Conservation (phyloP, 2,329 filamentous ascomycete species). For the Periconia digitata region DNA sequence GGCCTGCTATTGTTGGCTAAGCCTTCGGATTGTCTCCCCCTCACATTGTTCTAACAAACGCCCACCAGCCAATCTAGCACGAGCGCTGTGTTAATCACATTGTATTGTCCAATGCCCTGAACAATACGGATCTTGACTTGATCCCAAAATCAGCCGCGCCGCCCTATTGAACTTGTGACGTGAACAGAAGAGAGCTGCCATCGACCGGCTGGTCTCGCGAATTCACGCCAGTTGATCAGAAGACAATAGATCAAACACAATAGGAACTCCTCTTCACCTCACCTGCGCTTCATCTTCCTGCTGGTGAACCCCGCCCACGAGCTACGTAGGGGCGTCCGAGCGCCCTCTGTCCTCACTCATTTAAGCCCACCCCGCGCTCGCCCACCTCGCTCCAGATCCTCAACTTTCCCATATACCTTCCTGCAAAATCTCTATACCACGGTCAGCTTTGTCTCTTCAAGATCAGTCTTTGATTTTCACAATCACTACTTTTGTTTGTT, state of each 20-base stretch:
- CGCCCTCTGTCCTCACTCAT: constrained; percentile 3
- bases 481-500: background rate
- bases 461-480: background rate
- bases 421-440: constrained; percentile 5
- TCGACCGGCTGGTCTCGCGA: constrained; percentile 5
- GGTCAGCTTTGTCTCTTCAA: background rate
- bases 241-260: constrained; percentile 21
- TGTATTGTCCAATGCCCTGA: background rate
- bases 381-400: constrained; percentile 31
- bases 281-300: constrained; percentile 15
- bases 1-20: too few species aligned
- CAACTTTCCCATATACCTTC: too few species aligned
- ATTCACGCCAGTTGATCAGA: constrained; percentile 17
- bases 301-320: constrained; percentile 11
- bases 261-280: constrained; percentile 5
- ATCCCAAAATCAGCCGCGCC: constrained; percentile 11
- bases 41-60: too few species aligned
- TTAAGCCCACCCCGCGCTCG: constrained; percentile 19
- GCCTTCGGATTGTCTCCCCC: too few species aligned
- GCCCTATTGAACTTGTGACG: constrained; percentile 9
- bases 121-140: background rate
- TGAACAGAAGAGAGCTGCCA: constrained; percentile 10
- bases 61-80: background rate
- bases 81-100: background rate
- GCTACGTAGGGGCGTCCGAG: background rate